A percentile compares a stretch with the other conserved stretches of the same genome.
These are phyloP conservation scores for Alternaria brassicicola DNA, from an alignment of 2,329 filamentous ascomycete species.

Conservation along the genomic window DNA sequence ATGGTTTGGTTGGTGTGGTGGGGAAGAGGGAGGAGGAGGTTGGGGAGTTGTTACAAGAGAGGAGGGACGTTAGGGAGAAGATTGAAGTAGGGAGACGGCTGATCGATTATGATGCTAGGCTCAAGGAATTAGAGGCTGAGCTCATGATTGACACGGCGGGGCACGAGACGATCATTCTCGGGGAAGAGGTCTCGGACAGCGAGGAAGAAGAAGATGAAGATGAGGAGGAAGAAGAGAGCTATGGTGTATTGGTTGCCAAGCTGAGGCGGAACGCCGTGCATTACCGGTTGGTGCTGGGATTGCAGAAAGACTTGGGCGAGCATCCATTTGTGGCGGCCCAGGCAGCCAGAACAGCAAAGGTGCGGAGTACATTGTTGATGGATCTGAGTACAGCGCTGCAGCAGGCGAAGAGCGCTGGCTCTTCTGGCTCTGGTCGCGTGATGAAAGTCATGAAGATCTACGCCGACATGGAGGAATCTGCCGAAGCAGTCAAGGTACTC, in stretches of 20 bases:
- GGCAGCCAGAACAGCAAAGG: constrained; percentile 60
- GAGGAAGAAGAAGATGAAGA: constrained; percentile 42
- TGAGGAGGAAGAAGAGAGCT: constrained; percentile 33
- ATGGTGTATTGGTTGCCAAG: constrained; percentile 47
- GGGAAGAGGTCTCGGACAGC: constrained; percentile 21
- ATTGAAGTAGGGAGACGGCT: constrained; percentile 68
- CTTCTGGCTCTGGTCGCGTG: constrained; percentile 51
- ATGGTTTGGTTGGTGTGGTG: constrained; percentile 72
- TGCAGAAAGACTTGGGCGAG: constrained; percentile 59
- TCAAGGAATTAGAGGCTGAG: constrained; percentile 67
- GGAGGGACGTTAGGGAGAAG: constrained; percentile 69
- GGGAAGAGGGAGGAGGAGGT: constrained; percentile 68
- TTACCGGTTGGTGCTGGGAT: constrained; percentile 62
- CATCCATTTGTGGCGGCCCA: constrained; percentile 70
- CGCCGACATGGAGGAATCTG: constrained; percentile 64
- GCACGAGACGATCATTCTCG: constrained; percentile 20
- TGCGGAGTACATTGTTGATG: constrained; percentile 67
- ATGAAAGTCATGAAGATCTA: constrained; percentile 66
- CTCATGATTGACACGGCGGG: constrained; percentile 59
- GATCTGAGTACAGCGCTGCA: constrained; percentile 69
- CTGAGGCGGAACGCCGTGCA: constrained; percentile 63
- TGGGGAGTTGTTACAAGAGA: constrained; percentile 66
- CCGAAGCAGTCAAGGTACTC: constrained; percentile 64
- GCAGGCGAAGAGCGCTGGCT: constrained; percentile 56
- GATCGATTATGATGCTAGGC: constrained; percentile 69